phyloP scores from a whole-genome alignment of 2,329 filamentous ascomycete genomes.

The Phialocephala subalpina region DNA sequence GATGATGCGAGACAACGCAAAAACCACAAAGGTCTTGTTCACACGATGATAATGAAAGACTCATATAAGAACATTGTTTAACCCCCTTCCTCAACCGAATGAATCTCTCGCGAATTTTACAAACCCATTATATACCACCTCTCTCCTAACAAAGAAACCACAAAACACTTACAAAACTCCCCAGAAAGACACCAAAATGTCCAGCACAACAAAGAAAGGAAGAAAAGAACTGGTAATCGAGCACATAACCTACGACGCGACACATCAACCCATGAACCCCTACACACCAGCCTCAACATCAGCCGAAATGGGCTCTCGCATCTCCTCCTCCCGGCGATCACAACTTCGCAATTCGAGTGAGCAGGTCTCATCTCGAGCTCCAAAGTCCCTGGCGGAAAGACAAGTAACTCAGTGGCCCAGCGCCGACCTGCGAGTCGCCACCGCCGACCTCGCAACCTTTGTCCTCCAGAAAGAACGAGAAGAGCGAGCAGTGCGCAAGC shows the following conservation, averaged over 20 bases:
- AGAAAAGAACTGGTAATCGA: constrained; percentile 24
- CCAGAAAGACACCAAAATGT: constrained; percentile 8
- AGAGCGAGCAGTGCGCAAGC: neutral
- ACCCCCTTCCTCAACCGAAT: neutral
- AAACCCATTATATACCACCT: constrained; percentile 13
- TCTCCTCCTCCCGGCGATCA: neutral
- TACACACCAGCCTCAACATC: neutral
- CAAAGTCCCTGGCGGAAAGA: neutral
- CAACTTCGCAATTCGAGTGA: neutral
- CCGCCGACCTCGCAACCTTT: neutral
- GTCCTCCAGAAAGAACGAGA: neutral
- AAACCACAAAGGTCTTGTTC: neutral
- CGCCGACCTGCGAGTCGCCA: neutral
- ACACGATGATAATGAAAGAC: neutral
- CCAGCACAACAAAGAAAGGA: neutral
- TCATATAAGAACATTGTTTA: constrained; percentile 12
- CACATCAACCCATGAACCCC: neutral
- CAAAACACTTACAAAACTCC: neutral
- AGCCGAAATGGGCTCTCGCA: neutral
- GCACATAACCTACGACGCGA: constrained; percentile 24
- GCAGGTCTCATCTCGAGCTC: neutral
- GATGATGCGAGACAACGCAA: neutral
- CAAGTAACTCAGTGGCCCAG: neutral
- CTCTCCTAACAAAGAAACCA: neutral
- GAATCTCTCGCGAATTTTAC: neutral